Evolutionary conservation across 2,329 filamentous ascomycete genomes (phyloP).

Genomic region (Beauveria rudraprayagi): DNA sequence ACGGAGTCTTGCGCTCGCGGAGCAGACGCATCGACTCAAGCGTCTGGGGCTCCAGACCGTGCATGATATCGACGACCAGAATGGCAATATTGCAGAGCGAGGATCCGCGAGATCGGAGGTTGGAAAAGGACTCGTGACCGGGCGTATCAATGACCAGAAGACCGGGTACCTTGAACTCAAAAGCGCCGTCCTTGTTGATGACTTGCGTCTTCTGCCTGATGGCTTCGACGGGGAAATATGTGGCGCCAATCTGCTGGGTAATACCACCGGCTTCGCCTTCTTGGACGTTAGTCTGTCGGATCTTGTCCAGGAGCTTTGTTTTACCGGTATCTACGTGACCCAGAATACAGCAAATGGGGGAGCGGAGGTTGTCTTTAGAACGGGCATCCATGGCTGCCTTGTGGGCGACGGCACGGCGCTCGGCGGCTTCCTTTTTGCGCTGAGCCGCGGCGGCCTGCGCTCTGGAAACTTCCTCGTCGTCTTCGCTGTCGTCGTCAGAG

Average conservation of each 20-base stretch:
- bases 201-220: slow-evolving; percentile 88
- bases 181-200: slow-evolving; percentile 80
- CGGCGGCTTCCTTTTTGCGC: slow-evolving; percentile 81
- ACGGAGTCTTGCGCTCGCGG: slow-evolving; percentile 88
- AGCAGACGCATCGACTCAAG: slow-evolving; percentile 94
- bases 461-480: slow-evolving; percentile 69
- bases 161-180: slow-evolving; percentile 97
- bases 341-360: slow-evolving; percentile 98
- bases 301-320: slow-evolving; percentile 98
- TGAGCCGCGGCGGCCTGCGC: slow-evolving; percentile 62
- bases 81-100: slow-evolving; percentile 99
- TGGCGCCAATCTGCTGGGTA: slow-evolving; percentile 98
- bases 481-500: slow-evolving; percentile 43
- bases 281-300: slow-evolving; percentile 96
- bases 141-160: slow-evolving; percentile 95
- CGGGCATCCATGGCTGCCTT: slow-evolving; percentile 85
- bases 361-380: slow-evolving; percentile 89
- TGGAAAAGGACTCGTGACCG: slow-evolving; percentile 99
- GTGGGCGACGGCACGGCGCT: slow-evolving; percentile 80
- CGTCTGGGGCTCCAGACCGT: slow-evolving; percentile 94
- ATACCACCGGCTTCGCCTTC: slow-evolving; percentile 99
- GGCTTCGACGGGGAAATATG: slow-evolving; percentile 94
- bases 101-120: slow-evolving; percentile 90
- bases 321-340: slow-evolving; percentile 99
- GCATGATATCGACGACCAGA: slow-evolving; percentile 98